Base-by-base conservation (phyloP, 139 green algal genomes). In the Chara braunii region DNA sequence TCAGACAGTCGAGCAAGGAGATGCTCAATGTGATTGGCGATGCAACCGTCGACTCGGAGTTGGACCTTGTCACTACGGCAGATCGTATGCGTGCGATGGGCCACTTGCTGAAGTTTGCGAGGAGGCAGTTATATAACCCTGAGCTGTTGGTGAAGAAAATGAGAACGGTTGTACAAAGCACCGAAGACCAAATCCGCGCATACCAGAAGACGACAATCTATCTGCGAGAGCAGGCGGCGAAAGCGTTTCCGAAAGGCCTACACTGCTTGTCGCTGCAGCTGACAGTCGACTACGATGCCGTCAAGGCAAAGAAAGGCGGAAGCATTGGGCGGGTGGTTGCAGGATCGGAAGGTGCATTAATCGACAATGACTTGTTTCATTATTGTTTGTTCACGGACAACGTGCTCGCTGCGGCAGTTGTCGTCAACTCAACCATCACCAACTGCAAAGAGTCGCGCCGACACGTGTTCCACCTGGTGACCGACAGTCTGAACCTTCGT, bases 391-490 rank as follows among this genome's bases (percentile, higher is more conserved):
- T 73, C 40, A 60, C 64, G 22, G 64, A 73, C 28, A 73, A 73
- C 56, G 64, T 73, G 14, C 56, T 73, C 37, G 64, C 64, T 3
- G 56, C 58, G 0, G 36, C 64, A 2, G 64, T 73, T 2, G 64
- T 73, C 29, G 28, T 73, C 54, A 43, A 36, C 50, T 11, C 48
- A 57, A 8, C 48, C 8, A 48, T 48, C 18, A 48, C 40, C 18
- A 48, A 18, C 40, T n/a, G 40, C 40, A 48, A 48, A 48, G 40
- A 74, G 30, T 29, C 65, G 30, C 42, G 24, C 50, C 40, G 50
- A 28, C 65, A 70, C 44, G 65, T 74, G 14, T 73, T 73, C 28
- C 64, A 73, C 64, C 33, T 73, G 18, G 64, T 73, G 34, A 73
- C 64, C 28, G 64, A 73, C 42, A 51, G 40, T 37, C 64, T 73